Evolutionary conservation across 2,329 filamentous ascomycete genomes (phyloP).

Genomic region (Aureobasidium sp.): DNA sequence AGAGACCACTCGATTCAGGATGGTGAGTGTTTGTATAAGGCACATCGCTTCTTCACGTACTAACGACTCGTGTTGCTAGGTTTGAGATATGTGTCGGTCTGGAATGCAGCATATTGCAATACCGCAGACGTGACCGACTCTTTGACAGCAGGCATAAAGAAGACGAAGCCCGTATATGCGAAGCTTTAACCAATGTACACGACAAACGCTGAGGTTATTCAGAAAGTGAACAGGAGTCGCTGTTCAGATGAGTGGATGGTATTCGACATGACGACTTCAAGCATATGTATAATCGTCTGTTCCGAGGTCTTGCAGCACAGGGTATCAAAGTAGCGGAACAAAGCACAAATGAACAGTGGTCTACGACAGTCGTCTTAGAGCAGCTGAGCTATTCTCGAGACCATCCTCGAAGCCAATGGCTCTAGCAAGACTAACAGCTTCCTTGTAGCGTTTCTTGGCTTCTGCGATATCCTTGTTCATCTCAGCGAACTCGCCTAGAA

Average conservation of each 20-base stretch:
- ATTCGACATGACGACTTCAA: background rate
- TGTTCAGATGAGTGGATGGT: background rate
- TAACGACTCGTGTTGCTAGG: slow-evolving; percentile 35
- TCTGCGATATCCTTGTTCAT: slow-evolving; percentile 60
- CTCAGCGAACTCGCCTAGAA: slow-evolving; percentile 64
- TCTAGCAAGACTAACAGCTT: slow-evolving; percentile 56
- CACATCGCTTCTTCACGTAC: background rate
- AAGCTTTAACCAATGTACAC: slow-evolving; percentile 55
- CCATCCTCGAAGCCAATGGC: slow-evolving; percentile 43
- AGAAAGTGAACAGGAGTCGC: background rate
- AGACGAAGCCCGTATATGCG: slow-evolving; percentile 72
- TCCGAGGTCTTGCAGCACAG: background rate
- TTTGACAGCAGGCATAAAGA: slow-evolving; percentile 68
- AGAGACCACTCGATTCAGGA: slow-evolving; percentile 72
- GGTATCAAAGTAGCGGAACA: background rate
- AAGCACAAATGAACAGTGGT: background rate
- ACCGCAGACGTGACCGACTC: slow-evolving; percentile 69
- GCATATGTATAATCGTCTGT: slow-evolving; percentile 3
- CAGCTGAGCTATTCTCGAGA: slow-evolving; percentile 34
- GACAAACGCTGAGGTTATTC: background rate
- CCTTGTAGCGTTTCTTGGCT: slow-evolving; percentile 61
- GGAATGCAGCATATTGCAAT: slow-evolving; percentile 82
- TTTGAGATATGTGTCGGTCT: slow-evolving; percentile 74
- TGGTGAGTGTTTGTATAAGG: slow-evolving; percentile 45
- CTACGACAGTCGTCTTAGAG: slow-evolving; percentile 31